phyloP scores from a whole-genome alignment of 164 flowering plant genomes.

The Stephania japonica region DNA sequence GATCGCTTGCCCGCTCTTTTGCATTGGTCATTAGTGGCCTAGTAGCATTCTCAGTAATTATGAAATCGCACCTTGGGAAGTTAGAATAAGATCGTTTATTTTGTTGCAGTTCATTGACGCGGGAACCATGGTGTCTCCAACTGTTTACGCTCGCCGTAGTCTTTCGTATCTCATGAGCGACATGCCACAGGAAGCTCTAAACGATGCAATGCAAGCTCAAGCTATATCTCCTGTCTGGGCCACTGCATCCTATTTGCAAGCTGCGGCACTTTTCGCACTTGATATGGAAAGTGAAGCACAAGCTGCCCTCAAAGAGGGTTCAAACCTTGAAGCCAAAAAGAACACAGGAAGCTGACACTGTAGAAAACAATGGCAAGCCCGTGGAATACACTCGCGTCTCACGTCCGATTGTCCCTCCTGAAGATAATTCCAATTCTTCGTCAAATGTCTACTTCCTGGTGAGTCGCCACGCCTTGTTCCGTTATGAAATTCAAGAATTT shows the following conservation, averaged over 20 bases:
- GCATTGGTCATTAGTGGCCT: background rate
- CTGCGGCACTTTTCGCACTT: constrained; percentile 58
- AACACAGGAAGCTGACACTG: constrained; percentile 18
- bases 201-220: constrained; percentile 85
- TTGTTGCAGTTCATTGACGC: constrained; percentile 73
- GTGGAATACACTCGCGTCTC: background rate
- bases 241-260: constrained; percentile 78
- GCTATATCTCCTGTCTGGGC: constrained; percentile 78
- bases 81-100: constrained; percentile 6
- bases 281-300: constrained; percentile 77
- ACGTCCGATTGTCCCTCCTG: constrained; percentile 10
- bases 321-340: constrained; percentile 54
- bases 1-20: background rate
- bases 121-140: constrained; percentile 91
- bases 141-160: constrained; percentile 86
- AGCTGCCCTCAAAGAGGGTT: constrained; percentile 68
- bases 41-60: background rate
- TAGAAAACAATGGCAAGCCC: background rate
- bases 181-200: constrained; percentile 75
- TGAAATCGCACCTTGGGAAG: background rate
- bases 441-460: background rate
- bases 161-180: constrained; percentile 67
- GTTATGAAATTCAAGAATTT: background rate
- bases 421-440: background rate
- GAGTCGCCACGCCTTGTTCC: background rate